Conservation (phyloP, 2,329 filamentous ascomycete genomes). For the Sphaerulina vaccinii region DNA sequence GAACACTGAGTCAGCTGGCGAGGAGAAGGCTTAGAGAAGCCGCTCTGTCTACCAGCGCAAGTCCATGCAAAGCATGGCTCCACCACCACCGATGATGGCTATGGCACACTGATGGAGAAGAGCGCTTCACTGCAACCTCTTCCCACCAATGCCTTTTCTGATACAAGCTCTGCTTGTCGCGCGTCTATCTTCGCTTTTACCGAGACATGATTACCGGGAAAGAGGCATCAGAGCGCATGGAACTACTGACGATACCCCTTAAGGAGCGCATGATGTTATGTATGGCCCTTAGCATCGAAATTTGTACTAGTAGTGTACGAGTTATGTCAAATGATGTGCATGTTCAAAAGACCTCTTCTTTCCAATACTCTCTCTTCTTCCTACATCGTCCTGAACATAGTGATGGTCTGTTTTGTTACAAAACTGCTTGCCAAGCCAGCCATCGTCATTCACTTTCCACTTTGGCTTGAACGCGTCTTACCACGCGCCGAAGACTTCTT, state of each 20-base stretch:
- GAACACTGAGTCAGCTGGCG: constrained; percentile 36
- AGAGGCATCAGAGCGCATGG: constrained; percentile 12
- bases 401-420: too few relatives aligned
- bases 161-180: neutral
- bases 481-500: neutral
- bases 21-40: constrained; percentile 36
- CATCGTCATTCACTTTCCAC: neutral
- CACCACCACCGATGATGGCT: constrained; percentile 16
- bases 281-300: constrained; percentile 15
- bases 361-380: too few relatives aligned
- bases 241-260: constrained; percentile 29
- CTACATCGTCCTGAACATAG: too few relatives aligned
- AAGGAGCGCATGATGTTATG: constrained; percentile 22
- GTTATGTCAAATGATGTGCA: constrained; percentile 14
- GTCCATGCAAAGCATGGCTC: constrained; percentile 18
- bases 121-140: constrained; percentile 17
- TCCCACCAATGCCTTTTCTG: constrained; percentile 12
- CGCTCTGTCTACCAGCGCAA: constrained; percentile 20
- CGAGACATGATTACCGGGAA: constrained; percentile 4
- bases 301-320: constrained; percentile 20
- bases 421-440: neutral
- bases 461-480: neutral
- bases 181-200: neutral
- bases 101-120: constrained; percentile 20
- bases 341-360: constrained; percentile 1